Evolutionary conservation across 106 monocot genomes (phyloP), one percentile per base, ranked within the genome.

Genomic region (Ottelia alismoides): DNA sequence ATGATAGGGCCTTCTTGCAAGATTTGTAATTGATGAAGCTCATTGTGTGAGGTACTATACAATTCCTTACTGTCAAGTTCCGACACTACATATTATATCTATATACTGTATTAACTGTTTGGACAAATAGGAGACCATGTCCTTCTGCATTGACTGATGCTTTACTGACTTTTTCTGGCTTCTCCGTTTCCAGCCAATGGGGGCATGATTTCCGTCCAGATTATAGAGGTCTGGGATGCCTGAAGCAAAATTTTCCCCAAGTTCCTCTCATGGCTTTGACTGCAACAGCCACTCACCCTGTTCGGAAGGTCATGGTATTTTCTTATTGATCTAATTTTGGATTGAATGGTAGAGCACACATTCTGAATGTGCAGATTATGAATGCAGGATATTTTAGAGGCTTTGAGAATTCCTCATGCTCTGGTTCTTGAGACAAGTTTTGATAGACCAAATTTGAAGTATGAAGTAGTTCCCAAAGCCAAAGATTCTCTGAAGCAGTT

Each of bases 181-280:
- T n/a, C n/a, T n/a, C n/a, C n/a, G n/a, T n/a, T n/a, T n/a, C 3
- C 52, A 96, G 96, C 51, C 96, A 96, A 65, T 96, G 96, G 89
- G 96, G 89, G 16, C 89, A 96, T 72, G 96, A 96, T 68, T 96
- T 96, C 72, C 88, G 85, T 30, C 96, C 96, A 50, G 96, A 96
- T 21, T 96, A 96, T 45, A 75, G 85, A 79, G 76, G 58, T 63
- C 47, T 96, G 28, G 82, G 89, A 49, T 85, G 81, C 51, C 76
- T 89, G 27, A 89, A 82, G 61, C 89, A 82, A 54, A 79, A 77
- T 22, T 96, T 96, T 60, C 78, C 84, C 49, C 22, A 43, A 19
- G 79, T 89, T 50, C 74, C 88, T 28, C 24, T 96, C 4, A 85
- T 89, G 82, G 88, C 88, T 35, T 77, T 96, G 60, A 96, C 96